These are phyloP conservation scores for Suillus sp. DNA, from an alignment of 768 basidiomycete species.

Conservation along the genomic window DNA sequence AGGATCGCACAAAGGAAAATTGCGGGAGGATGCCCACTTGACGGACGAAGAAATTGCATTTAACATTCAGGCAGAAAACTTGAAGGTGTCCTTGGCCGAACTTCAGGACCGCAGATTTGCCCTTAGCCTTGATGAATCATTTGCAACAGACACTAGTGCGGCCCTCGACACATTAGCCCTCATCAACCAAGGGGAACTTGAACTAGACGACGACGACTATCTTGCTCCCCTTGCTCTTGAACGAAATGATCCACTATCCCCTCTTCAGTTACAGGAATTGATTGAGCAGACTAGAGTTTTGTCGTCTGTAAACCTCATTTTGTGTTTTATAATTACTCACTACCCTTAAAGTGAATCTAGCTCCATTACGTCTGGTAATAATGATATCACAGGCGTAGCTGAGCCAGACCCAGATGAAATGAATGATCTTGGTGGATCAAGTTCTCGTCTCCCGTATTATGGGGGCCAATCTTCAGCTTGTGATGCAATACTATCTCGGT, in stretches of 20 bases:
- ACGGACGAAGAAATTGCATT: constrained; percentile 51
- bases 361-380: constrained; percentile 5
- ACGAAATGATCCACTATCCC: constrained; percentile 26
- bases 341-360: neutral
- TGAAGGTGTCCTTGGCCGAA: constrained; percentile 30
- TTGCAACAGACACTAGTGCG: constrained; percentile 1
- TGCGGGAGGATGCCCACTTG: constrained; percentile 29
- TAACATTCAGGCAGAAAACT: constrained; percentile 41
- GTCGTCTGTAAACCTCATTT: neutral
- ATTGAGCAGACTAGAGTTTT: constrained; percentile 10
- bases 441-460: neutral
- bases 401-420: neutral
- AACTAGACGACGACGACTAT: constrained; percentile 41
- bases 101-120: constrained; percentile 44
- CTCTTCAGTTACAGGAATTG: constrained; percentile 19
- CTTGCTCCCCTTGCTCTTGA: constrained; percentile 41
- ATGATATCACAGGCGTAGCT: neutral
- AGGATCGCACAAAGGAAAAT: constrained; percentile 40
- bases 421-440: neutral
- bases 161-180: constrained; percentile 34
- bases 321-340: neutral
- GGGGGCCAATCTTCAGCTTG: neutral
- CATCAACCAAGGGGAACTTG: constrained; percentile 38
- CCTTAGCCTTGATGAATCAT: constrained; percentile 42
- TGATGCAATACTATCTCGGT: neutral